Evolutionary conservation across 768 basidiomycete species (phyloP), one percentile per base, ranked within the genome.

Genomic region (Tulasnella sp.): DNA sequence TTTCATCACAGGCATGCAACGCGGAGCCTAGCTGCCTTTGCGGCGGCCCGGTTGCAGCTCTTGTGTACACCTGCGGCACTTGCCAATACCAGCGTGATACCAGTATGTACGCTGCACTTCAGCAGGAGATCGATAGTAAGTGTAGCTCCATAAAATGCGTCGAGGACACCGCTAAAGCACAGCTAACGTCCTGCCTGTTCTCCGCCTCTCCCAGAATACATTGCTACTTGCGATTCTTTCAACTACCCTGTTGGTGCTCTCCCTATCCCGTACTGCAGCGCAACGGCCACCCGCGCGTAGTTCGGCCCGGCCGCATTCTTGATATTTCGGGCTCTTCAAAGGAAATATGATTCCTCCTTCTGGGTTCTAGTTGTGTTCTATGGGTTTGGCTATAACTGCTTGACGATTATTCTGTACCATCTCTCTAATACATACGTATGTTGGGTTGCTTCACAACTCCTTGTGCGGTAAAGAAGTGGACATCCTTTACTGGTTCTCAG

Each of bases 51-150:
- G 34, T 69, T 37, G 64, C 31, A 69, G 31, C 64, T 28, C 64
- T 69, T 31, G 34, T 69, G 64, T 69, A 69, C 64, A 69, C 64
- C 34, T 69, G 64, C 64, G 34, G 31, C 12, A 69, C 64, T 69
- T 69, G 64, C 64, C 5, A 11, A 1, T 69, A 69, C 31, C 64
- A 69, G 64, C 34, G 37, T 16, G 64, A 69, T 31, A 24, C 64
- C 14, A 31, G 31, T 31, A 37, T 11, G 24, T 69, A 69, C 34
- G 34, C 64, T 37, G 24, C 24, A 14, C 64, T 69, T 37, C 64
- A 69, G 64, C 64, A 69, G 28, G 4, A 28, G 9, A 7, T 69
- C 31, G 28, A 69, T 34, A 31, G 64, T 69, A 69, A 69, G 64
- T 69, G 12, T 16, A 46, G 46, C 44, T 11, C 46, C 8, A 46